Evolutionary conservation across 768 basidiomycete species (phyloP), one percentile per base, ranked within the genome.

Genomic region (Kwoniella pini): DNA sequence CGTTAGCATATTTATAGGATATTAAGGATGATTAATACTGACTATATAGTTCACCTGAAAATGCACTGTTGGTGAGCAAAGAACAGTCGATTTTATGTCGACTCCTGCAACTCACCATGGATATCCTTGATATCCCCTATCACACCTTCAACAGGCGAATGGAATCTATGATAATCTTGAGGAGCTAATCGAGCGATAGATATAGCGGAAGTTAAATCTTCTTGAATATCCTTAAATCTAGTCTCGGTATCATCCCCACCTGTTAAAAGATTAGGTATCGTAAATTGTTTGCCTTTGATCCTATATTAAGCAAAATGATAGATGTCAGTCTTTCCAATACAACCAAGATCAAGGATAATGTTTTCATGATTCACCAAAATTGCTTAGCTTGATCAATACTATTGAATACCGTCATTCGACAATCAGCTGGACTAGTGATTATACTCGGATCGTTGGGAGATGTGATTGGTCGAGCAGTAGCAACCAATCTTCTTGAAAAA

Each of bases 91-190:
- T n/a, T 13, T 0, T 19, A 52, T 22, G 26, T 9, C 26, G 4
- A 12, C 33, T 13, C 59, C 4, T 38, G 6, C 33, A 27, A 57
- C 65, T 50, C 57, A 49, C 77, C 79, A 0, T 70, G 46, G 21
- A 80, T 70, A 36, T 76, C 69, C 56, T 69, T 72, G n/a, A 79
- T 68, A 28, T 49, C 62, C 2, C 86, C 74, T 0, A 80, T 65
- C 11, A 80, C 82, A 36, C 82, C 85, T 54, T 86, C 85, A 26
- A 87, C 79, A 13, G 88, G 87, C 31, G 83, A 83, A 64, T 89
- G 88, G 82, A 88, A 90, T 13, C 89, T 85, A 71, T 91, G 89
- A 68, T 90, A 90, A 72, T 91, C 89, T 9, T 85, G 83, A 0
- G 89, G 90, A 0, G 90, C 89, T 17, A 91, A 84, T 52, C 89